Evolutionary conservation across 2,329 filamentous ascomycete species (phyloP).

Genomic region (Colletotrichum filicis): DNA sequence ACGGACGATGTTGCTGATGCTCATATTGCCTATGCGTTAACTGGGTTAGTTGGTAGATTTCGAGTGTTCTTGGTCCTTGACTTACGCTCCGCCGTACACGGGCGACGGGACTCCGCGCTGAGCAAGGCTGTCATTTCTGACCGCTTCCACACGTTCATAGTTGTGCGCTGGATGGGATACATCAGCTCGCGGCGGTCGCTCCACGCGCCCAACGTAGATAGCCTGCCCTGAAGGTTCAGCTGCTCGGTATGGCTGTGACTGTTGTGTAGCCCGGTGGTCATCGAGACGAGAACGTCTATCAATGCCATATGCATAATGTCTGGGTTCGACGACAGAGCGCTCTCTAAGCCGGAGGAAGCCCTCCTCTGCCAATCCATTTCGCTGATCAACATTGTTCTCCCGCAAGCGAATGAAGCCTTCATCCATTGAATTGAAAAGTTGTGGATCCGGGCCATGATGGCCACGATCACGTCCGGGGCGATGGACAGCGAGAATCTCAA

Average conservation of each 20-base stretch:
- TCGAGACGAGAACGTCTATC: background rate
- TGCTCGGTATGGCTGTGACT: background rate
- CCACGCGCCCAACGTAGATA: slow-evolving; percentile 22
- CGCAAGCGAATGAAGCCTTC: slow-evolving; percentile 31
- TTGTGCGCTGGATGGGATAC: background rate
- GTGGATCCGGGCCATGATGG: slow-evolving; percentile 2
- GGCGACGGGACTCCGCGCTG: slow-evolving; percentile 11
- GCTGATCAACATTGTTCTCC: slow-evolving; percentile 8
- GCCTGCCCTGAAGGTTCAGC: slow-evolving; percentile 5
- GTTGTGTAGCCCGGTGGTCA: background rate
- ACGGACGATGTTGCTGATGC: slow-evolving; percentile 34
- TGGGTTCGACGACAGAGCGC: background rate
- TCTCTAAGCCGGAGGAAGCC: slow-evolving; percentile 31
- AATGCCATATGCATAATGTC: background rate
- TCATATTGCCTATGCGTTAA: background rate
- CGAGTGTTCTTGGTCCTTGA: background rate
- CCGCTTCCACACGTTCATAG: background rate
- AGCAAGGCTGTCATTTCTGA: background rate
- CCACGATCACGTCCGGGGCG: slow-evolving; percentile 22
- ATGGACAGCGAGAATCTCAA: slow-evolving; percentile 32
- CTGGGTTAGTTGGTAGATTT: background rate
- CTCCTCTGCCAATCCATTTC: slow-evolving; percentile 19
- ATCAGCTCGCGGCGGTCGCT: background rate
- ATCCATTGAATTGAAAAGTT: slow-evolving; percentile 2
- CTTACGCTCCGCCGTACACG: slow-evolving; percentile 16